Conservation (phyloP, 129 eudicot species). For the Arctium minus region DNA sequence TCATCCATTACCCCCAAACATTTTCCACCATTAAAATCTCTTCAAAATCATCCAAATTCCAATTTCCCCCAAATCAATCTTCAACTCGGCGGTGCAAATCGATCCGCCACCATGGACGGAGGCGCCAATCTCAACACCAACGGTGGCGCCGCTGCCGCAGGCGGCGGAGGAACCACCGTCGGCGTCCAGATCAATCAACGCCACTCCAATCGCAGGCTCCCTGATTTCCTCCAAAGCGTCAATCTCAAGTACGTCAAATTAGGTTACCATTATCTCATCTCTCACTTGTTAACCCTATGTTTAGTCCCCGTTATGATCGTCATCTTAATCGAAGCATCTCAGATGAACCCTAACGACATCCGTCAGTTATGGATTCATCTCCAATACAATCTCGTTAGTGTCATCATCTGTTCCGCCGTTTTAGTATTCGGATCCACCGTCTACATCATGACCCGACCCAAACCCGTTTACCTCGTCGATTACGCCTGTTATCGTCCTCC, state of each 20-base stretch:
- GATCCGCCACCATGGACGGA: conserved; percentile 34
- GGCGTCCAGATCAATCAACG: conserved; percentile 48
- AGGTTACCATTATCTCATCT: conserved; percentile 71
- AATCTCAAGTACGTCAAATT: conserved; percentile 72
- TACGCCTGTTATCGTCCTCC: conserved; percentile 55
- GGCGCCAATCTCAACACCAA: conserved; percentile 21
- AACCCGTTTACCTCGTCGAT: conserved; percentile 60
- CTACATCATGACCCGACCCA: conserved; percentile 69
- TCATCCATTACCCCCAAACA: background rate
- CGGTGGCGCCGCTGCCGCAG: background rate
- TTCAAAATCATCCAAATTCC: background rate
- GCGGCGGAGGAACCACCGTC: conserved; percentile 24
- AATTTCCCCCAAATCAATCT: background rate
- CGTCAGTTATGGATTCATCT: conserved; percentile 60
- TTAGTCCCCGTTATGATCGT: conserved; percentile 46
- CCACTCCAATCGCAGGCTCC: conserved; percentile 47
- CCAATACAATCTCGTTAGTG: conserved; percentile 61
- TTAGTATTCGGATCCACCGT: conserved; percentile 64
- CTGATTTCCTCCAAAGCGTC: conserved; percentile 72
- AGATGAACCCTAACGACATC: conserved; percentile 52
- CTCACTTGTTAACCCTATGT: conserved; percentile 51
- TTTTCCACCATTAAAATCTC: background rate
- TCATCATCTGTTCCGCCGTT: conserved; percentile 43
- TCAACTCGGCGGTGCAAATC: background rate
- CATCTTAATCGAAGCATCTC: conserved; percentile 48